Conservation (phyloP, 2,329 filamentous ascomycete genomes). For the Peltaster fructicola region DNA sequence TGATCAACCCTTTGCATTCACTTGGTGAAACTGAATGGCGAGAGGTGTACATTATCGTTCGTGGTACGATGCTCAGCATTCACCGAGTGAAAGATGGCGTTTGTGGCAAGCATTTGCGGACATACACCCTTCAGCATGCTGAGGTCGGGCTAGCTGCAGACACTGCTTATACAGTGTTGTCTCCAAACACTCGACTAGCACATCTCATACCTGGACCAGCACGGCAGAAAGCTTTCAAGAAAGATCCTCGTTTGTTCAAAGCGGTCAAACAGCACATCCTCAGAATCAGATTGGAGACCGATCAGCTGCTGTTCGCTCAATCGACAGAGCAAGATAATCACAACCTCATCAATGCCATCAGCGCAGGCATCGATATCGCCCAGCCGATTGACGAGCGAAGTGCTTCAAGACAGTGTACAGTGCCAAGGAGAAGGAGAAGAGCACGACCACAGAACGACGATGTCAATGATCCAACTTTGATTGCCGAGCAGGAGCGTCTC, state of each 20-base stretch:
- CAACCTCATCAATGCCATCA: conserved; percentile 49
- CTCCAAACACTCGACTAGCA: conserved; percentile 28
- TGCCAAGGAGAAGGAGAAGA: conserved; percentile 25
- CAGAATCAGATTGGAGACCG: conserved; percentile 53
- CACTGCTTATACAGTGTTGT: conserved; percentile 39
- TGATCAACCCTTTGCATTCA: conserved; percentile 15
- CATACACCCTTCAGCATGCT: conserved; percentile 57
- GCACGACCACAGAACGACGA: conserved; percentile 16
- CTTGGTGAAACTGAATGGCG: conserved; percentile 17
- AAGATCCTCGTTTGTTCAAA: conserved; percentile 30
- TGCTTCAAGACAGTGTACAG: conserved; percentile 26
- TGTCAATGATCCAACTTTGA: conserved; percentile 19
- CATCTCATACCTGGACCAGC: conserved; percentile 25
- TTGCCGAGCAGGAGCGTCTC: conserved; percentile 32
- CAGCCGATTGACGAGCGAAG: conserved; percentile 51
- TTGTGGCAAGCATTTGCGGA: conserved; percentile 42
- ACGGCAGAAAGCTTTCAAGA: conserved; percentile 23
- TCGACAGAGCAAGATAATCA: conserved; percentile 47
- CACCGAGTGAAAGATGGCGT: conserved; percentile 40
- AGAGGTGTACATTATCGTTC: conserved; percentile 41
- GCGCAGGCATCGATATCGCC: conserved; percentile 57
- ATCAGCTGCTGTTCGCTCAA: conserved; percentile 56
- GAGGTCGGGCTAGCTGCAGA: conserved; percentile 60
- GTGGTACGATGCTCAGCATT: conserved; percentile 50
- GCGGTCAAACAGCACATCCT: conserved; percentile 41